Percentiles rank a stretch among this genome's conserved stretches.
phyloP scores from a whole-genome alignment of 1,284 basidiomycete species.

The Volvariella surrecta region DNA sequence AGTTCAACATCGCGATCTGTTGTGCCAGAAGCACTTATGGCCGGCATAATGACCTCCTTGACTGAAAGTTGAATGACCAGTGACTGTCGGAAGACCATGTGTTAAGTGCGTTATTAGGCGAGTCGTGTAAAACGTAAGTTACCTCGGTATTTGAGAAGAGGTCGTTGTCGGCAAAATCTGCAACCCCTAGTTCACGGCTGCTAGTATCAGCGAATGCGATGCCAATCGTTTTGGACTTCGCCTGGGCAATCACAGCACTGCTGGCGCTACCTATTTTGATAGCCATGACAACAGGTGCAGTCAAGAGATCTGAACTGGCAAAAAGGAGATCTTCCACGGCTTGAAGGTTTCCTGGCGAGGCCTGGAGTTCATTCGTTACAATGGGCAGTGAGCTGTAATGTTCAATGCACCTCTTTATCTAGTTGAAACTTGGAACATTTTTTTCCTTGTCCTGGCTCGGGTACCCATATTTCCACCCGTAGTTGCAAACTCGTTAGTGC shows the following conservation, averaged over 20 bases:
- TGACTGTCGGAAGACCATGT: conserved; percentile 44
- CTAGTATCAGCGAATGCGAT: conserved; percentile 77
- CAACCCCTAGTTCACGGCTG: conserved; percentile 61
- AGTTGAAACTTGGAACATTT: conserved; percentile 67
- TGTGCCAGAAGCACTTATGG: conserved; percentile 57
- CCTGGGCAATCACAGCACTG: conserved; percentile 33
- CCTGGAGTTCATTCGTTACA: conserved; percentile 33
- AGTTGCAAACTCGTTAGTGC: conserved; percentile 88
- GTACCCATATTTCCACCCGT: conserved; percentile 87
- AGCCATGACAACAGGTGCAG: conserved; percentile 88
- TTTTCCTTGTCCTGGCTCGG: conserved; percentile 68
- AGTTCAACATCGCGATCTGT: conserved; percentile 83
- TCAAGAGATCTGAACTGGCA: conserved; percentile 71
- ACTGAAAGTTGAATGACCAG: conserved; percentile 94
- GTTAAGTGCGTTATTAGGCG: conserved; percentile 10
- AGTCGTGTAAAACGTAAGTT: too few species aligned
- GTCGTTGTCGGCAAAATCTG: conserved; percentile 94
- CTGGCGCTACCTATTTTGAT: conserved; percentile 66
- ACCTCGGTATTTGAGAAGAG: conserved; percentile 95
- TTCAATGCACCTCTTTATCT: conserved; percentile 61
- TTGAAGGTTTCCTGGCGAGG: conserved; percentile 92
- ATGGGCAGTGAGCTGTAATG: not conserved
- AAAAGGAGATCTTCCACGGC: conserved; percentile 94
- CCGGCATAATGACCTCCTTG: conserved; percentile 82
- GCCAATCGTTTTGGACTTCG: conserved; percentile 54